These are phyloP conservation scores for Austroboletus eburneus DNA, from an alignment of 768 basidiomycete genomes.

Conservation along the genomic window DNA sequence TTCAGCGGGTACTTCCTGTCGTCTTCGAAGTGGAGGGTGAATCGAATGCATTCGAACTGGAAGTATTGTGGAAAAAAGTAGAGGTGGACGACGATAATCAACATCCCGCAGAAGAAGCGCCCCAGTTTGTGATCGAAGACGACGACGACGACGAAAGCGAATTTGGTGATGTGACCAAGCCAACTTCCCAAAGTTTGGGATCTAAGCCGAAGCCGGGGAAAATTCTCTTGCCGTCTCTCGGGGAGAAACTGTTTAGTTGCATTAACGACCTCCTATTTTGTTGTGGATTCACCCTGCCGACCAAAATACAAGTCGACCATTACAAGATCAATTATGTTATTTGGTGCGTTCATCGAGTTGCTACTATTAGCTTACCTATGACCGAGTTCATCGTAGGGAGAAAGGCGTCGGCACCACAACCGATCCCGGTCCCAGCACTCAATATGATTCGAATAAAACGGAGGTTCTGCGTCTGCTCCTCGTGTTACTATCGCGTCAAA, in stretches of 20 bases:
- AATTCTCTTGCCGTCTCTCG: constrained; percentile 66
- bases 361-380: constrained; percentile 3
- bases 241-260: constrained; percentile 73
- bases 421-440: constrained; percentile 59
- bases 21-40: constrained; percentile 79
- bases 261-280: constrained; percentile 88
- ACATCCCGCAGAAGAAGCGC: constrained; percentile 21
- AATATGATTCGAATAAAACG: constrained; percentile 74
- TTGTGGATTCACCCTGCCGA: constrained; percentile 89
- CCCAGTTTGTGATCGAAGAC: constrained; percentile 90
- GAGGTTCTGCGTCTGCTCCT: constrained; percentile 89
- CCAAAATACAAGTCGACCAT: constrained; percentile 68
- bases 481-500: constrained; percentile 84
- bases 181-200: constrained; percentile 10
- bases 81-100: constrained; percentile 40
- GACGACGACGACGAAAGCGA: constrained; percentile 55
- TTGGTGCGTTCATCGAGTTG: constrained; percentile 51
- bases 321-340: constrained; percentile 85
- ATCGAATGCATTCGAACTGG: constrained; percentile 66
- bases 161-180: constrained; percentile 30
- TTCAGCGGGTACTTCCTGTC: constrained; percentile 87
- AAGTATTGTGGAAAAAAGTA: constrained; percentile 77
- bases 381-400: constrained; percentile 56
- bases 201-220: constrained; percentile 37
- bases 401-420: constrained; percentile 89